Percentiles rank a stretch among this genome's conserved stretches.
These are phyloP conservation scores for Kandelia obovata DNA, from an alignment of 345 rosid genomes.

Conservation along the genomic window DNA sequence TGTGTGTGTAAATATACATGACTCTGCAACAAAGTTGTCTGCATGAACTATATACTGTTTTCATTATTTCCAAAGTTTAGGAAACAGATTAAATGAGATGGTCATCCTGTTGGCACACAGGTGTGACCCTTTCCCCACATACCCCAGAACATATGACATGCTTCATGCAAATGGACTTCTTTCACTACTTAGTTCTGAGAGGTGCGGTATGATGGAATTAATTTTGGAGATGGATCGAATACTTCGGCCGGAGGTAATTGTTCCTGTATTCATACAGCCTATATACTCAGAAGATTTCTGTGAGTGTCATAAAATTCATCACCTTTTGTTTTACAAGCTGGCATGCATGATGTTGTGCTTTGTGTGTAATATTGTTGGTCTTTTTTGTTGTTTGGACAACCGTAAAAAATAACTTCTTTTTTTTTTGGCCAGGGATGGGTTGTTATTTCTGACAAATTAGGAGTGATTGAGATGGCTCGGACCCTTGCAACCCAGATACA, in stretches of 20 bases:
- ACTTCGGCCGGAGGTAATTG: conserved; percentile 88
- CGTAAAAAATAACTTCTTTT: not conserved
- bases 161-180: conserved; percentile 91
- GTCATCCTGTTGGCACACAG: conserved; percentile 29
- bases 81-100: too few relatives aligned
- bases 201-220: conserved; percentile 70
- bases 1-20: too few relatives aligned
- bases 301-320: not conserved
- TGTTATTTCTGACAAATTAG: conserved; percentile 67
- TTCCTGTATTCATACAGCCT: not conserved
- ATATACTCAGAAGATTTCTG: not conserved
- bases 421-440: conserved; percentile 76
- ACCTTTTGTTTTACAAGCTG: not conserved
- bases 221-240: conserved; percentile 94
- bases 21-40: too few relatives aligned
- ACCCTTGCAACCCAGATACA: conserved; percentile 65
- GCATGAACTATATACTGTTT: too few relatives aligned
- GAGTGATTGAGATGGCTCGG: conserved; percentile 77
- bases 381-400: not conserved
- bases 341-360: too few relatives aligned
- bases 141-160: conserved; percentile 94
- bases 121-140: conserved; percentile 99
- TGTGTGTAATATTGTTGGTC: not conserved
- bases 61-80: too few relatives aligned
- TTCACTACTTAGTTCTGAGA: conserved; percentile 55